Conservation (phyloP, 129 eudicot species). For the Daucus carota region DNA sequence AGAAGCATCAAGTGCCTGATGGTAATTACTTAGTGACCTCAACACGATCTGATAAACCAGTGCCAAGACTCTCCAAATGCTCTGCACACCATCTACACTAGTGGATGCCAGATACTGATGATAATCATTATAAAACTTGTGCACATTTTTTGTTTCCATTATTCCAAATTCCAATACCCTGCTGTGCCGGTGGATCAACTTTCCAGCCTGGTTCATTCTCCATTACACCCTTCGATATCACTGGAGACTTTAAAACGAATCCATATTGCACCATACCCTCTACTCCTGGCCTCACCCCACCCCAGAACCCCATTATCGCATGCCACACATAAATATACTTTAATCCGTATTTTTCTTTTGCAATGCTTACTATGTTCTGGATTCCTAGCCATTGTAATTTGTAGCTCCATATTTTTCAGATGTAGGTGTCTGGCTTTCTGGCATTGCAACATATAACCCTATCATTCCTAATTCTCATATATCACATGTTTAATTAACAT, state of each 20-base stretch:
- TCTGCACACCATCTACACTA: constrained; percentile 79
- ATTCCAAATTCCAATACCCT: constrained; percentile 73
- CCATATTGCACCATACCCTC: constrained; percentile 68
- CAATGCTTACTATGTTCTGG: constrained; percentile 52
- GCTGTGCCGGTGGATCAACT: constrained; percentile 44
- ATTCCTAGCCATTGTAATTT: too few relatives aligned
- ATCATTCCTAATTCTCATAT: too few relatives aligned
- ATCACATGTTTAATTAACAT: too few relatives aligned
- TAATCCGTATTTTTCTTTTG: constrained; percentile 50
- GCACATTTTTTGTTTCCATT: constrained; percentile 59
- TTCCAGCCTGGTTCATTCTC: constrained; percentile 79
- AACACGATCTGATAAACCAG: constrained; percentile 71
- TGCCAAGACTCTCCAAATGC: constrained; percentile 72
- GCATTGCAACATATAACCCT: too few relatives aligned
- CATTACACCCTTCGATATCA: constrained; percentile 45
- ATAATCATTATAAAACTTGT: constrained; percentile 52
- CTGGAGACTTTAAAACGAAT: constrained; percentile 51
- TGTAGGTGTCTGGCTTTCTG: too few relatives aligned
- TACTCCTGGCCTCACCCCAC: constrained; percentile 69
- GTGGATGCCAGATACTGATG: constrained; percentile 59
- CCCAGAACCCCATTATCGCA: constrained; percentile 80
- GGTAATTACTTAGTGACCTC: constrained; percentile 62
- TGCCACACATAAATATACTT: constrained; percentile 84
- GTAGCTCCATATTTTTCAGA: too few relatives aligned
- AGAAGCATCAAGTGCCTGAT: constrained; percentile 84